Conservation (phyloP, 139 green algal genomes). For the Zygnema circumcarinatum region DNA sequence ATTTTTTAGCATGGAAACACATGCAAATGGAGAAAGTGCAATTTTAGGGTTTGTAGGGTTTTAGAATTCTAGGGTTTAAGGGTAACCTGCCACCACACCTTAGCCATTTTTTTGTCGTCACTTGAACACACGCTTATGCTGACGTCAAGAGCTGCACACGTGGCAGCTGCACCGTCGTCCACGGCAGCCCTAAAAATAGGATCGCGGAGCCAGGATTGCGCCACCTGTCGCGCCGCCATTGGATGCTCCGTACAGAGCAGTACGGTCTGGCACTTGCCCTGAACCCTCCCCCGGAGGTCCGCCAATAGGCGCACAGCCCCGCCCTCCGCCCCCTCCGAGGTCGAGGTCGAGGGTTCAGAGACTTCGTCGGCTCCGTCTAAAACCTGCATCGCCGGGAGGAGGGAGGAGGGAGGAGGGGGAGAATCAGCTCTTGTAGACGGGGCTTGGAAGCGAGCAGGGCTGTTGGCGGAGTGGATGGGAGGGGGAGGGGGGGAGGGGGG, state of each 20-base stretch:
- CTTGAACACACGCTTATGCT: neutral
- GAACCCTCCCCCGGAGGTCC: neutral
- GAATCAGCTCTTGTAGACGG: too few species aligned
- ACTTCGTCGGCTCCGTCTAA: slow-evolving; percentile 12
- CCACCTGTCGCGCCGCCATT: neutral
- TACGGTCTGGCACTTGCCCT: neutral
- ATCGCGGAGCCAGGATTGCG: slow-evolving; percentile 9
- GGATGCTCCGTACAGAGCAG: neutral
- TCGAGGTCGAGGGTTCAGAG: too few species aligned
- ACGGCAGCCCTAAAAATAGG: neutral
- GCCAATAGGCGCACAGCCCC: neutral
- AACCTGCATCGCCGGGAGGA: slow-evolving; percentile 6
- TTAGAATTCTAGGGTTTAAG: too few species aligned
- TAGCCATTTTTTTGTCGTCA: neutral
- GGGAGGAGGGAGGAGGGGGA: too few species aligned
- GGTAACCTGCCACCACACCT: too few species aligned
- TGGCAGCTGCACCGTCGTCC: neutral
- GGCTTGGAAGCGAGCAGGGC: too few species aligned
- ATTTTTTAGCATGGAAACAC: too few species aligned
- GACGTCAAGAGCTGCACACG: neutral
- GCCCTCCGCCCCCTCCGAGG: too few species aligned
- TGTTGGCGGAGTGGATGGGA: too few species aligned
- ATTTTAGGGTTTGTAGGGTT: too few species aligned
- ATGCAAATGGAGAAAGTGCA: too few species aligned
- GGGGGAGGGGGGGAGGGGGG: too few species aligned